Conservation (phyloP, 106 monocot genomes). For the Hemerocallis citrina region DNA sequence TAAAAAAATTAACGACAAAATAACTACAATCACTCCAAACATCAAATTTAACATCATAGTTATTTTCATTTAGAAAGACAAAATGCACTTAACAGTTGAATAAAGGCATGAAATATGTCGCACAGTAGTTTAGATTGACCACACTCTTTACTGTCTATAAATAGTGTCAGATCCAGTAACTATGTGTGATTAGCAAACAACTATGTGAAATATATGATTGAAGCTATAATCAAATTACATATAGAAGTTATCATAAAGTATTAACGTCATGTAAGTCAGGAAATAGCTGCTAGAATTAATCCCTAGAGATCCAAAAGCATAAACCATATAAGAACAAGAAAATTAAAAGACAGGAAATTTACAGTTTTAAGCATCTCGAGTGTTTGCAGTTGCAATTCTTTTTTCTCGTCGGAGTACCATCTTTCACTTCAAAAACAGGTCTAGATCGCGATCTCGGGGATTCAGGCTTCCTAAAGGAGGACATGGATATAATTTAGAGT, state of each 20-base stretch:
- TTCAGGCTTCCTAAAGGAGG: constrained; percentile 64
- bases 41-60: neutral
- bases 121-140: neutral
- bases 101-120: neutral
- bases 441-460: constrained; percentile 67
- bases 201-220: neutral
- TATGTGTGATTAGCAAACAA: neutral
- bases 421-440: constrained; percentile 61
- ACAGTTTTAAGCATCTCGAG: constrained; percentile 93
- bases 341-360: constrained; percentile 32
- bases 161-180: too few relatives aligned
- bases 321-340: neutral
- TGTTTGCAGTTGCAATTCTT: constrained; percentile 97
- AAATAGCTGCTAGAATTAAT: neutral
- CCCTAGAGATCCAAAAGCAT: neutral
- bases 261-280: neutral
- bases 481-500: too few relatives aligned
- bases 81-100: neutral
- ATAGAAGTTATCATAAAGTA: neutral
- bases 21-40: too few relatives aligned
- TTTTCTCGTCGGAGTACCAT: constrained; percentile 80
- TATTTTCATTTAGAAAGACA: neutral
- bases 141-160: neutral
- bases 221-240: neutral
- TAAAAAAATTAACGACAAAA: too few relatives aligned